Percentiles rank a stretch among this genome's conserved stretches.
Conservation (phyloP, 2,329 filamentous ascomycete genomes). For the Neofusicoccum cordaticola region DNA sequence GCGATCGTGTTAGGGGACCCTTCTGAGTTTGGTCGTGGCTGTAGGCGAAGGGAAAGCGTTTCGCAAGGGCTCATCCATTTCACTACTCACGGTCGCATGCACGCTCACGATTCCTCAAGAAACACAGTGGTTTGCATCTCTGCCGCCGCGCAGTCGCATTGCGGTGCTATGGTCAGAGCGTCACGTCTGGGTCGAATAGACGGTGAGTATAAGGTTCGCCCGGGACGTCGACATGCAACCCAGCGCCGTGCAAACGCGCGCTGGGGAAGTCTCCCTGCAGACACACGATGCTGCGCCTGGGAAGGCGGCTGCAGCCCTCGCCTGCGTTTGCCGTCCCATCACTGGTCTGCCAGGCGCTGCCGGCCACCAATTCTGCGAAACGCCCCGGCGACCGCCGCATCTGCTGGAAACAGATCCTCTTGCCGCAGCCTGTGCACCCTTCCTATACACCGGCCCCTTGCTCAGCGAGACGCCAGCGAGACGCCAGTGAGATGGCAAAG, state of each 20-base stretch:
- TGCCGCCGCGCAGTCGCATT: not conserved
- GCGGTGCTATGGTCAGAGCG: conserved; percentile 14
- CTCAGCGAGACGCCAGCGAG: not conserved
- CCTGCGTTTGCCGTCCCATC: not conserved
- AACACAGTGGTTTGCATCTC: conserved; percentile 12
- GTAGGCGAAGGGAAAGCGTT: conserved; percentile 18
- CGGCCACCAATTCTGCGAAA: conserved; percentile 5
- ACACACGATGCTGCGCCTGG: not conserved
- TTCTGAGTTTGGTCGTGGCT: conserved; percentile 20
- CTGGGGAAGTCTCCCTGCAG: not conserved
- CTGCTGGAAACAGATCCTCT: not conserved
- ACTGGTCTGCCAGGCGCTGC: not conserved
- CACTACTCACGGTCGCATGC: conserved; percentile 14
- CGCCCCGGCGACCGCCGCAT: not conserved
- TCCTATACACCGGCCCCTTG: not conserved
- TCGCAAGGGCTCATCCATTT: conserved; percentile 16
- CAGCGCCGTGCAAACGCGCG: not conserved
- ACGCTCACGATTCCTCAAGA: conserved; percentile 9
- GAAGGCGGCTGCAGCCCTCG: not conserved
- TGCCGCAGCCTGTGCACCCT: not conserved
- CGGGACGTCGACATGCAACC: not conserved
- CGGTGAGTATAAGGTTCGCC: conserved; percentile 4
- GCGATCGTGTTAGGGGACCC: conserved; percentile 19
- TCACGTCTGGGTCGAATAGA: not conserved
- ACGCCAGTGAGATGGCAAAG: no score